phyloP scores from a whole-genome alignment of 176 grass and related monocot genomes.

The barley (Hordeum vulgare) region DNA sequence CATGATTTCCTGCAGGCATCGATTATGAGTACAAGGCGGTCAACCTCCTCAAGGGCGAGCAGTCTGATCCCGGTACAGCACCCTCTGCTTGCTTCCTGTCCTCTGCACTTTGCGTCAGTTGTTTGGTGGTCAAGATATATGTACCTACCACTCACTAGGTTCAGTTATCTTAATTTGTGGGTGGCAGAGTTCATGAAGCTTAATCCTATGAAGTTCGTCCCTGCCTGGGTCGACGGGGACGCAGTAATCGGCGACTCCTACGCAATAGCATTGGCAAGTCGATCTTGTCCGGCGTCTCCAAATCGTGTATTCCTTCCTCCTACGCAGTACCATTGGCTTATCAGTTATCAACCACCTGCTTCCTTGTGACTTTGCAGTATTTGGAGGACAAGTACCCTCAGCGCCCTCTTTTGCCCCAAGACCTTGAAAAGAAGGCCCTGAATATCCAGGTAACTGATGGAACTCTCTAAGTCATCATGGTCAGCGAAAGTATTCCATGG shows the following conservation, averaged over 20 bases:
- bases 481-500: not conserved
- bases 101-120: not conserved
- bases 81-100: not conserved
- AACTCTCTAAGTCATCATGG: not conserved
- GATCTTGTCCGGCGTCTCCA: not conserved
- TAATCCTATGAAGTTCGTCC: constrained; percentile 55
- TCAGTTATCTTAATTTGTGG: not conserved
- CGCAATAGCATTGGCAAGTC: constrained; percentile 33
- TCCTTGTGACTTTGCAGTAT: constrained; percentile 23
- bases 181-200: constrained; percentile 41
- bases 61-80: constrained; percentile 41
- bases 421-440: constrained; percentile 39
- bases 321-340: not conserved
- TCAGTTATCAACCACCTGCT: not conserved
- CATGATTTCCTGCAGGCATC: not conserved
- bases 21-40: constrained; percentile 51
- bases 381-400: constrained; percentile 45
- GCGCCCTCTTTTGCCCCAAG: constrained; percentile 32
- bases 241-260: constrained; percentile 34
- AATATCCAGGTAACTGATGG: constrained; percentile 37
- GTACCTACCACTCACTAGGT: not conserved
- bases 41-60: constrained; percentile 43
- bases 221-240: not conserved
- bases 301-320: not conserved
- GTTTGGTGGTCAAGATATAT: not conserved